Evolutionary conservation across 331 rosid genomes (phyloP).

Genomic region (Telfairia occidentalis): DNA sequence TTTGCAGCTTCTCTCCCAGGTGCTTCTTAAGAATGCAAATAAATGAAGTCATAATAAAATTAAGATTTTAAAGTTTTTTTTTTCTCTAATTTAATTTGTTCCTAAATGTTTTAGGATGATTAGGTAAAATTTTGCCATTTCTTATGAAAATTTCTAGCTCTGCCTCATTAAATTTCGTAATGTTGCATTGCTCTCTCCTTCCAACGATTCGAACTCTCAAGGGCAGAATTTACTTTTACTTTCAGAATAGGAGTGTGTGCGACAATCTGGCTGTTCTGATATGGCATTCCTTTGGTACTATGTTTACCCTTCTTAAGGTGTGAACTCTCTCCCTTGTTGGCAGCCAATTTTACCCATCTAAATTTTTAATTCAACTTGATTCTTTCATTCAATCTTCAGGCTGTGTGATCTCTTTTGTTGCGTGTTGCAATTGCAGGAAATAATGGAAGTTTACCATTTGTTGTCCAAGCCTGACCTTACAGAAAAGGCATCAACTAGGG

Average conservation of each 20-base stretch:
- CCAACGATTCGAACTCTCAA: background rate
- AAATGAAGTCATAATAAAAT: background rate
- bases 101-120: too few relatives aligned
- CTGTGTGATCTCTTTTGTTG: background rate
- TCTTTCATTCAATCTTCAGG: background rate
- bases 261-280: conserved; percentile 23
- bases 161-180: background rate
- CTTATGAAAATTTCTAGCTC: background rate
- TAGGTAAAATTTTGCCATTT: too few relatives aligned
- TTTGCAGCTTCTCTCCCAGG: conserved; percentile 21
- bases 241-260: conserved; percentile 13
- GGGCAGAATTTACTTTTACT: background rate
- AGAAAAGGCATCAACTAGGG: conserved; percentile 12
- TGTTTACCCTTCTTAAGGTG: conserved; percentile 21
- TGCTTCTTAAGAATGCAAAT: background rate
- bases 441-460: conserved; percentile 16
- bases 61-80: background rate
- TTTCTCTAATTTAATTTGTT: background rate
- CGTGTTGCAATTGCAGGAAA: conserved; percentile 22
- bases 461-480: conserved; percentile 20
- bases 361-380: background rate
- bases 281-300: conserved; percentile 24
- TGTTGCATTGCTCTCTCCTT: background rate
- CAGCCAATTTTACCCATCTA: background rate
- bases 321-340: background rate